A percentile compares a stretch with the other conserved stretches of the same genome.
Evolutionary conservation across 352 stramenopile genomes (phyloP).

Genomic region (Peronospora farinosa): DNA sequence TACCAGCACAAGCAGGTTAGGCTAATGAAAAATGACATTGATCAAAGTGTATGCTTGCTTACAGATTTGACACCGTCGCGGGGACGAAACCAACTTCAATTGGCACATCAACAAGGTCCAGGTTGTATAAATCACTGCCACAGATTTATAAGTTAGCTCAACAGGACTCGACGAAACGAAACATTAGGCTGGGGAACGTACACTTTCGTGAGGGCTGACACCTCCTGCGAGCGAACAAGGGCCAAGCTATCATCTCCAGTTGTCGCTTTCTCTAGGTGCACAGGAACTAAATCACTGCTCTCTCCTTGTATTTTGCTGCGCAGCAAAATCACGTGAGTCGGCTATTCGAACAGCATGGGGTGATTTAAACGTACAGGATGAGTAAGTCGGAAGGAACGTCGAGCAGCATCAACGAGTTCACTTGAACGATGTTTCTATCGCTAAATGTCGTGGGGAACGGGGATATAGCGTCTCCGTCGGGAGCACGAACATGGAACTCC

Average conservation of each 20-base stretch:
- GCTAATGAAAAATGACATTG: neutral
- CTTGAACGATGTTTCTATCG: constrained; percentile 6
- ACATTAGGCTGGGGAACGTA: constrained; percentile 12
- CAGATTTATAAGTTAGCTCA: neutral
- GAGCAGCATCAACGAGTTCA: constrained; percentile 31
- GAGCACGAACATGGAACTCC: constrained; percentile 27
- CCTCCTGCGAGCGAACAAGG: constrained; percentile 22
- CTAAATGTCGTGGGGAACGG: constrained; percentile 17
- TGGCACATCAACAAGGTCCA: constrained; percentile 26
- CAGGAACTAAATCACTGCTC: constrained; percentile 13
- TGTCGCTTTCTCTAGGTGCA: constrained; percentile 18
- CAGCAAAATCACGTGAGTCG: constrained; percentile 2
- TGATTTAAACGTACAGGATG: constrained; percentile 17
- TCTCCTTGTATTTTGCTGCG: constrained; percentile 27
- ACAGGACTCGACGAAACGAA: neutral
- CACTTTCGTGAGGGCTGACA: constrained; percentile 21
- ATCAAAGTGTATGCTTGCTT: constrained; percentile 3
- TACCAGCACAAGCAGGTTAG: constrained; percentile 2
- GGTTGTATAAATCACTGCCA: constrained; percentile 29
- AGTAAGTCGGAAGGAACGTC: constrained; percentile 19
- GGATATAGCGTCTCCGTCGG: constrained; percentile 6
- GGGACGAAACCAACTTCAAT: constrained; percentile 28
- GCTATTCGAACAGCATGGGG: neutral
- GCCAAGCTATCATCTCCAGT: constrained; percentile 17
- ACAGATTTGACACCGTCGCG: constrained; percentile 29